These are phyloP conservation scores for Pythium rishiriense DNA, from an alignment of 352 stramenopile species.

Conservation along the genomic window DNA sequence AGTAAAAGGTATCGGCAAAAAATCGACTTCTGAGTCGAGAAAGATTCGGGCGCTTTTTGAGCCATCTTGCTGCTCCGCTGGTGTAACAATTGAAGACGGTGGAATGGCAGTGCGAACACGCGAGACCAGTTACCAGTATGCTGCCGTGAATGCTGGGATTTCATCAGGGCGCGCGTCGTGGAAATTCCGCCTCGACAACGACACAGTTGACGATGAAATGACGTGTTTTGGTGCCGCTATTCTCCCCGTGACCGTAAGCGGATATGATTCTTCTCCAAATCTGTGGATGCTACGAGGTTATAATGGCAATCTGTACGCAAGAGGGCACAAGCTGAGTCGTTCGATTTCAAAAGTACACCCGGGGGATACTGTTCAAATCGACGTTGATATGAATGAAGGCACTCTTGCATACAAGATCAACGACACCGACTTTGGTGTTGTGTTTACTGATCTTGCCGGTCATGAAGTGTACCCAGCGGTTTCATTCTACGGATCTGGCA, in stretches of 20 bases:
- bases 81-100: constrained; percentile 77
- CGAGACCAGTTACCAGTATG: constrained; percentile 89
- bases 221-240: constrained; percentile 91
- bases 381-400: constrained; percentile 88
- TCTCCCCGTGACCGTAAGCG: constrained; percentile 83
- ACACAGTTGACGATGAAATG: constrained; percentile 91
- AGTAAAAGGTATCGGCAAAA: constrained; percentile 38
- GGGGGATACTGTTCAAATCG: constrained; percentile 84
- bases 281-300: constrained; percentile 92
- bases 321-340: constrained; percentile 82
- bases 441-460: constrained; percentile 80
- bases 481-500: constrained; percentile 89
- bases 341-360: constrained; percentile 89
- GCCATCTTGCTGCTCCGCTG: constrained; percentile 69
- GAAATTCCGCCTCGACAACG: constrained; percentile 87
- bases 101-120: constrained; percentile 73
- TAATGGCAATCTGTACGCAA: constrained; percentile 90
- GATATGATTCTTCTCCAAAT: constrained; percentile 90
- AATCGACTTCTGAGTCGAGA: constrained; percentile 55
- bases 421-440: constrained; percentile 82
- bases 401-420: constrained; percentile 91
- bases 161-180: constrained; percentile 78
- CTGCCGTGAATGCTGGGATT: constrained; percentile 79
- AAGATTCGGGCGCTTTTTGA: constrained; percentile 82
- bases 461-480: constrained; percentile 87